Evolutionary conservation across 2,329 filamentous ascomycete genomes (phyloP), one percentile per base, ranked within the genome.

Genomic region (Hypoxylon sp.): DNA sequence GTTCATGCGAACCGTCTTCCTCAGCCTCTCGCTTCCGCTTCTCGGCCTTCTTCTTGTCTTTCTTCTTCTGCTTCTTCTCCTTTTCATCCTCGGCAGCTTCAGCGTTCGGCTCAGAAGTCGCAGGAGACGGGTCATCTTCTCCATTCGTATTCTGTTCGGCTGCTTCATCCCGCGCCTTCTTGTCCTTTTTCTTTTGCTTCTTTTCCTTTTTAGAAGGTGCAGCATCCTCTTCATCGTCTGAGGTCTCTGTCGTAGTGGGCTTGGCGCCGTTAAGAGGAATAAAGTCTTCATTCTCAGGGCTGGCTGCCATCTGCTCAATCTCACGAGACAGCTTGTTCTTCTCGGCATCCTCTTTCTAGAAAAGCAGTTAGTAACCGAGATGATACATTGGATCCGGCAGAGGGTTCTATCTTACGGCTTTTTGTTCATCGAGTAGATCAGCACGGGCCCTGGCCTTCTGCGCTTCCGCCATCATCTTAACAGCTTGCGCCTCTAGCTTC

Each of bases 381-480:
- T 4, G 5, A 39, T 19, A 27, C n/a, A 17, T 4, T 29, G 29
- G n/a, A 15, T 21, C 5, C 10, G 13, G 6, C 29, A 29, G 1
- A 15, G n/a, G 1, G 7, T 21, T 27, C 42, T 8, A 29, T 7
- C 72, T 61, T 72, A 80, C 78, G 21, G 67, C 70, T 53, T 71
- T 74, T 62, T 71, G 31, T 61, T 71, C 66, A 27, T 75, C 74
- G 10, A 79, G 70, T 29, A 69, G 54, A 44, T 75, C 75, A 31
- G 76, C 73, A 19, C 71, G 75, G 29, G 69, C 78, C 51, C 73
- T 73, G 13, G 75, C 74, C 62, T 78, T 79, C 67, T 81, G 79
- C 0, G 84, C 80, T 62, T 84, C 79, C 0, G 72, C 74, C 71
- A 82, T 71, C 35, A 86, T 66, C 75, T 81, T 80, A 21, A 75